phyloP scores from a whole-genome alignment of 2,329 filamentous ascomycete genomes.

The Fusarium sp. region DNA sequence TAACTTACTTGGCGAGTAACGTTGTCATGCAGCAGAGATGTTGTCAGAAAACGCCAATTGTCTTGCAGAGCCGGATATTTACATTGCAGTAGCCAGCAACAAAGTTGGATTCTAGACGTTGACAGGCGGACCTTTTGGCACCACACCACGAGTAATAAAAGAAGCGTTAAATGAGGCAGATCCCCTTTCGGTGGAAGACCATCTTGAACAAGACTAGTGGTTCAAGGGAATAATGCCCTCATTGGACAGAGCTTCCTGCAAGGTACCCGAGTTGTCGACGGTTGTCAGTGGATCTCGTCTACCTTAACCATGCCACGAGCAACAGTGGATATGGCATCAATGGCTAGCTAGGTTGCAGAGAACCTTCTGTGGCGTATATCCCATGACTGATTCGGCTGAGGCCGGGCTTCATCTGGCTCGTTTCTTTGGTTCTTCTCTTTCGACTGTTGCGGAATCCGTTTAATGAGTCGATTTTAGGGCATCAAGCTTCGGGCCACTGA shows the following conservation, averaged over 20 bases:
- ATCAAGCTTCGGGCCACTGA: conserved; percentile 16
- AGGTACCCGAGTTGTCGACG: conserved; percentile 39
- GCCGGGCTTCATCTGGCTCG: conserved; percentile 18
- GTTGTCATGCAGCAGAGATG: not conserved
- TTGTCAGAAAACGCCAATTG: conserved; percentile 17
- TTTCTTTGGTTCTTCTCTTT: conserved; percentile 23
- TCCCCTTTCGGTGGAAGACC: conserved; percentile 38
- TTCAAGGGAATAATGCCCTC: not conserved
- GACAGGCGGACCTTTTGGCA: conserved; percentile 36
- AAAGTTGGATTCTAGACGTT: conserved; percentile 20
- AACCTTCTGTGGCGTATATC: conserved; percentile 30
- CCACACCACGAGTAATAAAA: conserved; percentile 29
- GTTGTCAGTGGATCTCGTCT: conserved; percentile 20
- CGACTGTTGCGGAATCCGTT: conserved; percentile 22
- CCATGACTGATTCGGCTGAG: conserved; percentile 27
- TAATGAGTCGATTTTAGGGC: conserved; percentile 3
- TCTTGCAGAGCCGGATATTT: conserved; percentile 27
- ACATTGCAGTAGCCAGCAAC: conserved; percentile 1
- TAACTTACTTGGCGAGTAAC: not conserved
- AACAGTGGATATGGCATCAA: conserved; percentile 10
- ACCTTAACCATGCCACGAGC: conserved; percentile 8
- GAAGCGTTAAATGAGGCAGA: conserved; percentile 42
- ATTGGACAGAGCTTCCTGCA: conserved; percentile 37
- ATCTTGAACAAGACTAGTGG: conserved; percentile 28
- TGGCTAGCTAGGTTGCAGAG: not conserved